Percentiles rank a stretch among this genome's conserved stretches.
phyloP scores from a whole-genome alignment of 1,284 basidiomycete genomes.

The Fistulinella cinereoalba region DNA sequence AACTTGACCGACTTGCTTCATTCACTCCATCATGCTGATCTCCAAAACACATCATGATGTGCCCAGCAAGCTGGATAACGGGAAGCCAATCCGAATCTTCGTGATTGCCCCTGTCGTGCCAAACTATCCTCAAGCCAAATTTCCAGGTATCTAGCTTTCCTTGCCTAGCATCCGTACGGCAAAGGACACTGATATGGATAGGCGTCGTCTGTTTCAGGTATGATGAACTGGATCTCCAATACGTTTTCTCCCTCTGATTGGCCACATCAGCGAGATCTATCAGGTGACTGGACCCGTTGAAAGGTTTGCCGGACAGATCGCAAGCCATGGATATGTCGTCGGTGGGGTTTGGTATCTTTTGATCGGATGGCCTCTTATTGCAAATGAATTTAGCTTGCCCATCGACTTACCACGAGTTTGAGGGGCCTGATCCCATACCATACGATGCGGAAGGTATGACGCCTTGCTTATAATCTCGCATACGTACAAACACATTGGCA shows the following conservation, averaged over 20 bases:
- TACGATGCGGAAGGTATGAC: constrained; percentile 77
- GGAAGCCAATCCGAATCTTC: constrained; percentile 73
- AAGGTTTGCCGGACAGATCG: constrained; percentile 88
- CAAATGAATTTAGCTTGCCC: constrained; percentile 57
- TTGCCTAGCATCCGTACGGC: neutral
- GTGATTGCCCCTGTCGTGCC: constrained; percentile 69
- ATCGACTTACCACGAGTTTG: constrained; percentile 86
- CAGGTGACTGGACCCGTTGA: constrained; percentile 86
- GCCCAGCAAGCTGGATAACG: constrained; percentile 62
- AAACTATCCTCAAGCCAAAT: constrained; percentile 77
- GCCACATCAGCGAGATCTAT: constrained; percentile 67
- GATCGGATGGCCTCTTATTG: constrained; percentile 1
- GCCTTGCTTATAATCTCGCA: neutral
- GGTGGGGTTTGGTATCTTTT: constrained; percentile 42
- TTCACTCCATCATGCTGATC: constrained; percentile 62
- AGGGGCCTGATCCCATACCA: constrained; percentile 80
- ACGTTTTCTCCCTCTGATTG: constrained; percentile 3
- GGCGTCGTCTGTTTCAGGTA: constrained; percentile 81
- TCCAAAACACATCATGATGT: constrained; percentile 76
- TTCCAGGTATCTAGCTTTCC: constrained; percentile 53
- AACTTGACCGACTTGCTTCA: too few relatives aligned
- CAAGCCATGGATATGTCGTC: constrained; percentile 81
- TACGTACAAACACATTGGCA: neutral
- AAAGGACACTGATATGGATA: constrained; percentile 30
- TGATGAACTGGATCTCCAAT: neutral